phyloP scores from a whole-genome alignment of 169 alveolate species.

The Plasmodium inui region DNA sequence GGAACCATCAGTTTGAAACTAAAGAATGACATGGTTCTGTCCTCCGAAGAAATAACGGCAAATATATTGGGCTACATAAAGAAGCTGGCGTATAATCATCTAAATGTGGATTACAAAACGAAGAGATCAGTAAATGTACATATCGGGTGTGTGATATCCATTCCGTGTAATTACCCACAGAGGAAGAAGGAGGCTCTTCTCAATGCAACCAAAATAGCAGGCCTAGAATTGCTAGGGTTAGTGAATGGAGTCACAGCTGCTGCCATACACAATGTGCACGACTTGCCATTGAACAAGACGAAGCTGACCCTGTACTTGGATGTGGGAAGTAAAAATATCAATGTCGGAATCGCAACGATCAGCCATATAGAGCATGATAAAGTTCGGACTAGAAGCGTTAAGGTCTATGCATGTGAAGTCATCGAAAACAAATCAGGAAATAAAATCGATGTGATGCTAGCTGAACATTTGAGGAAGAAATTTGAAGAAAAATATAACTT shows the following conservation, averaged over 20 bases:
- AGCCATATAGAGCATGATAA: slow-evolving; percentile 59
- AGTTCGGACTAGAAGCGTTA: slow-evolving; percentile 44
- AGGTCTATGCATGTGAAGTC: slow-evolving; percentile 73
- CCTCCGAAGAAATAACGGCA: slow-evolving; percentile 82
- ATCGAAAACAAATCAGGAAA: slow-evolving; percentile 70
- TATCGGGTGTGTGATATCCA: slow-evolving; percentile 81
- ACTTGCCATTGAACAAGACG: slow-evolving; percentile 80
- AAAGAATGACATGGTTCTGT: slow-evolving; percentile 77
- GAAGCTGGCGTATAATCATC: slow-evolving; percentile 77
- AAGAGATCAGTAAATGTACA: slow-evolving; percentile 42
- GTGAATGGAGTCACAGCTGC: slow-evolving; percentile 86
- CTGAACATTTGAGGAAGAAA: slow-evolving; percentile 67
- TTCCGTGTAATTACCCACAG: slow-evolving; percentile 85
- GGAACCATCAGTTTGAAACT: slow-evolving; percentile 77
- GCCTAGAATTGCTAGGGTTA: slow-evolving; percentile 77
- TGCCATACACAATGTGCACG: slow-evolving; percentile 78
- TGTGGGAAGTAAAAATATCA: slow-evolving; percentile 83
- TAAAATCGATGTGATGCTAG: slow-evolving; percentile 54
- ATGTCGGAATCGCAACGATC: slow-evolving; percentile 80
- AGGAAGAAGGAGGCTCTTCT: slow-evolving; percentile 78
- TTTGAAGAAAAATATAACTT: slow-evolving; percentile 72
- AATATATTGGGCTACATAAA: slow-evolving; percentile 83
- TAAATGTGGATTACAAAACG: slow-evolving; percentile 75
- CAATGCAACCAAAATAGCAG: slow-evolving; percentile 84
- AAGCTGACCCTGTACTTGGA: slow-evolving; percentile 81